These are phyloP conservation scores for Micractinium conductrix DNA, from an alignment of 139 green algal genomes.

Conservation along the genomic window DNA sequence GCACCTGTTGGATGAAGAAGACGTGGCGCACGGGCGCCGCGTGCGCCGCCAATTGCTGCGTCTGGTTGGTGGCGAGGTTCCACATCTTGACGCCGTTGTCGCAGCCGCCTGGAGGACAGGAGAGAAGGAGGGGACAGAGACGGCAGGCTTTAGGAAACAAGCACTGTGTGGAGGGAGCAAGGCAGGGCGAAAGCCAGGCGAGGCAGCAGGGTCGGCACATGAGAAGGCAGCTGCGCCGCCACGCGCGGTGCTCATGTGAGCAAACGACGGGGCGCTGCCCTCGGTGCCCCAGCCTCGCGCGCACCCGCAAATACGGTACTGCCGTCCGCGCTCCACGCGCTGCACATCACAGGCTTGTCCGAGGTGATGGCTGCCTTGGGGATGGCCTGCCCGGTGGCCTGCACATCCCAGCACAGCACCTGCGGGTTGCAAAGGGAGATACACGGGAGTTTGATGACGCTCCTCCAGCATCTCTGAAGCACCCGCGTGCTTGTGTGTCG, in stretches of 20 bases:
- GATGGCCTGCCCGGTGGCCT: constrained; percentile 67
- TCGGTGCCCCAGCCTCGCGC: not conserved
- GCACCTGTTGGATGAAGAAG: constrained; percentile 61
- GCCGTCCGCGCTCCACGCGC: constrained; percentile 88
- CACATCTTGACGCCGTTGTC: constrained; percentile 96
- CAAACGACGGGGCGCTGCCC: too few relatives aligned
- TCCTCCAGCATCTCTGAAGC: too few relatives aligned
- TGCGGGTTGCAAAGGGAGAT: too few relatives aligned
- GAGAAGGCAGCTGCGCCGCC: too few relatives aligned
- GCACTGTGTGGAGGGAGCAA: too few relatives aligned
- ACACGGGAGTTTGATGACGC: too few relatives aligned
- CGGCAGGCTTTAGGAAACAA: too few relatives aligned
- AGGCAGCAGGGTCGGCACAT: too few relatives aligned
- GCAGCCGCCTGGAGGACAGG: constrained; percentile 73
- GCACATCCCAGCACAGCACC: constrained; percentile 81
- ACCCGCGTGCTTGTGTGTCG: too few relatives aligned
- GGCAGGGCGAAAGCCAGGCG: too few relatives aligned
- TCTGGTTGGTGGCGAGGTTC: constrained; percentile 88
- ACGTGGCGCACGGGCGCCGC: constrained; percentile 83
- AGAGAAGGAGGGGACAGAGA: not conserved
- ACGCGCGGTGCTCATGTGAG: too few relatives aligned
- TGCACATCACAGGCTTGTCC: constrained; percentile 89
- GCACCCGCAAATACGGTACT: constrained; percentile 71
- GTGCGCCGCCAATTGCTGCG: constrained; percentile 84
- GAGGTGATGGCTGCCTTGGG: constrained; percentile 85